These are phyloP conservation scores for Phycomyces nitens DNA, from an alignment of 192 early-diverging fungal species.

Conservation along the genomic window DNA sequence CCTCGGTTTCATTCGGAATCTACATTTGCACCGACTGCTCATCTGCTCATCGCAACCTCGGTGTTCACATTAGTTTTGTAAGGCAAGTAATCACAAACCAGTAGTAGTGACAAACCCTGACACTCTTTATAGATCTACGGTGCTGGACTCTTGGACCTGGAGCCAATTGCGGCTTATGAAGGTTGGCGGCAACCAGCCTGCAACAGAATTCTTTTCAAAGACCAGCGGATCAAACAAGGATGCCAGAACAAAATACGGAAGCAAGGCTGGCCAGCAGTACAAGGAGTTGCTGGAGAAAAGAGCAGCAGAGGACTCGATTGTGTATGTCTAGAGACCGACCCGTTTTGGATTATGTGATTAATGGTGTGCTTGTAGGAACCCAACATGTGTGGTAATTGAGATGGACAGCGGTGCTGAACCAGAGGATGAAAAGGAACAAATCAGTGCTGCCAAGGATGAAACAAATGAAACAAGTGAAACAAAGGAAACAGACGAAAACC, in stretches of 20 bases:
- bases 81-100: too few species aligned
- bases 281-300: conserved; percentile 76
- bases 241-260: conserved; percentile 82
- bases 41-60: conserved; percentile 90
- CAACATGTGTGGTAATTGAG: conserved; percentile 24
- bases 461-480: background rate
- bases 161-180: conserved; percentile 92
- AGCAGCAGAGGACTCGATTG: conserved; percentile 61
- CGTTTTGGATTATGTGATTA: background rate
- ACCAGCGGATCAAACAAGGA: conserved; percentile 62
- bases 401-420: background rate
- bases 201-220: conserved; percentile 80
- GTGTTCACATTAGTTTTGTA: conserved; percentile 98
- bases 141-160: conserved; percentile 90
- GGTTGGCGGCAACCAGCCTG: conserved; percentile 82
- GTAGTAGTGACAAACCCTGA: too few species aligned
- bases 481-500: background rate
- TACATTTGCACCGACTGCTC: conserved; percentile 97
- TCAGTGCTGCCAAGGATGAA: background rate
- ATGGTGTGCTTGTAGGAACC: conserved; percentile 24
- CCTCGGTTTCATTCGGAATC: conserved; percentile 87
- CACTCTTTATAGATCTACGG: conserved; percentile 83
- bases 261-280: conserved; percentile 71
- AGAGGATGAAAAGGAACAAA: background rate
- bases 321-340: conserved; percentile 19